Base-by-base conservation (phyloP, 495 filamentous ascomycete genomes). In the Hyaloscypha finlandica region DNA sequence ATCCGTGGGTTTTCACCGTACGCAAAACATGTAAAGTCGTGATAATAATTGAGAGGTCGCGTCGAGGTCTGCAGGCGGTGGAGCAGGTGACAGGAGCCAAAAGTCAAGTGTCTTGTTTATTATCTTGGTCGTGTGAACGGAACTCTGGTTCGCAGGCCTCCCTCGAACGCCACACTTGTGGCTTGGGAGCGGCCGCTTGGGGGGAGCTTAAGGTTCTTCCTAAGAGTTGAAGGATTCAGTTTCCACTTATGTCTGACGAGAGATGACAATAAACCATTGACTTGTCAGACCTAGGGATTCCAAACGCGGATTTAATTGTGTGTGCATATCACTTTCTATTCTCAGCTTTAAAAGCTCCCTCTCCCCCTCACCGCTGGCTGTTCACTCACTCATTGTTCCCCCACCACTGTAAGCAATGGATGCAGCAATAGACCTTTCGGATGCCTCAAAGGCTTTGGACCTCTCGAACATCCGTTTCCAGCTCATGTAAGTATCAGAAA, bases 401-500 rank as follows among this genome's bases (percentile, higher is more conserved):
- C 42, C 42, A 19, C 42, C 42, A 48, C 16, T 48, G 16, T 48
- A 48, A 48, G 16, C 42, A 48, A 98, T 99, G 95, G 95, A 99
- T 74, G 79, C 90, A 9, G 86, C 92, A 58, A 95, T 98, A 71
- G 92, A 97, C 77, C 86, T 97, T 39, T 90, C 86, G 19, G 89
- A 97, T 78, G 83, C 86, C 72, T 86, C 86, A 68, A 90, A 92
- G 80, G 94, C 94, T 35, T 81, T 99, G 70, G 93, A 97, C 71
- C 84, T 99, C 42, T 82, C 89, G 52, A 94, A 94, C 74, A 99
- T 99, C 77, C 92, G 95, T 67, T 96, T 91, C 80, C 94, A 99
- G 77, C 79, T 99, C 62, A 97, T 98, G 94, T 97, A 78, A 79
- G 88, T 73, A 31, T 71, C 55, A 59, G 5, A 48, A 51, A 65